Percentiles rank a stretch among this genome's conserved stretches.
Evolutionary conservation across 2,329 filamentous ascomycete genomes (phyloP).

Genomic region (Colletotrichum filicis): DNA sequence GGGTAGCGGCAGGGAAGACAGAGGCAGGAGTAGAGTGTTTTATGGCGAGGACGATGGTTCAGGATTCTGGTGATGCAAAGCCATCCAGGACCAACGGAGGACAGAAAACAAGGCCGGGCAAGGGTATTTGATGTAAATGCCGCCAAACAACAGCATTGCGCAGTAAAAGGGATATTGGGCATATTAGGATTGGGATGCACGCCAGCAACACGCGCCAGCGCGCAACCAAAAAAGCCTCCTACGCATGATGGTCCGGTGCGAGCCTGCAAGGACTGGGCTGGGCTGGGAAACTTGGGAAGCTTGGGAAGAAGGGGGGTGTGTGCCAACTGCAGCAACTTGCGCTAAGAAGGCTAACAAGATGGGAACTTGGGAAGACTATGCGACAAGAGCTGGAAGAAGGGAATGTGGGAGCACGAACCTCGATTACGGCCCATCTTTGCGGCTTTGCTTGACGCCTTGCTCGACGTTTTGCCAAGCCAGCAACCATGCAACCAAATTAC

Average conservation of each 20-base stretch:
- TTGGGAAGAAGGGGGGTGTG: no score
- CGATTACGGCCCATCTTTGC: slow-evolving; percentile 34
- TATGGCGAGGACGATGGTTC: neutral
- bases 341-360: neutral
- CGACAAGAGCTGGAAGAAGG: neutral
- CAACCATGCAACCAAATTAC: slow-evolving; percentile 34
- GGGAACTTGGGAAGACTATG: neutral
- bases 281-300: neutral
- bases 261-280: slow-evolving; percentile 1
- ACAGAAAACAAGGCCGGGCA: neutral
- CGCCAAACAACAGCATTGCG: neutral
- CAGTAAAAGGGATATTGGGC: slow-evolving; percentile 20
- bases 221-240: slow-evolving; percentile 12
- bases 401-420: slow-evolving; percentile 32
- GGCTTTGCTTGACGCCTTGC: neutral
- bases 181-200: slow-evolving; percentile 4
- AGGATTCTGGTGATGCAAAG: slow-evolving; percentile 4
- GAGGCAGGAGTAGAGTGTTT: neutral
- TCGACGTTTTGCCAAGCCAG: slow-evolving; percentile 27
- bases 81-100: slow-evolving; percentile 24
- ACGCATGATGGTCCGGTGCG: neutral
- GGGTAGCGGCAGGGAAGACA: neutral
- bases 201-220: slow-evolving; percentile 1
- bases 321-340: no score
- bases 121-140: slow-evolving; percentile 7